Evolutionary conservation across 2,329 filamentous ascomycete genomes (phyloP), one percentile per base, ranked within the genome.

Genomic region (Ceratocystis huliohia): DNA sequence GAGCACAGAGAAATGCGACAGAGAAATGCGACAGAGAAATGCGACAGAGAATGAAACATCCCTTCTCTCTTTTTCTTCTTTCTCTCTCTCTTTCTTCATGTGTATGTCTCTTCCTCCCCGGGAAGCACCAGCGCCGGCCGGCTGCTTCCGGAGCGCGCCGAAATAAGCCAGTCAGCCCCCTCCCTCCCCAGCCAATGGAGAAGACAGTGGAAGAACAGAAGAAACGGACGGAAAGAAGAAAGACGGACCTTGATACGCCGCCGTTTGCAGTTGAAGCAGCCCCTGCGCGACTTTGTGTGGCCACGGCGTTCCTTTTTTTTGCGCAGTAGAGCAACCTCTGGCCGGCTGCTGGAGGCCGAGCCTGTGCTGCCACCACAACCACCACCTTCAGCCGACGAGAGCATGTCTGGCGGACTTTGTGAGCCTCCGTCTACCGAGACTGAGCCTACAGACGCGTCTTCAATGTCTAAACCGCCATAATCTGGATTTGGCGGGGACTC

Each of bases 251-350:
- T 88, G 73, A 88, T 87, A 67, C 84, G 81, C 50, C 85, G 76
- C 66, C 81, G 78, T 74, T 88, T 88, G 76, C 85, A 88, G 72
- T 86, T 86, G 73, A 81, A 87, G 74, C 85, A 88, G 7, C 85
- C 85, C 17, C 81, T 77, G 28, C 85, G 79, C 63, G 83, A 86
- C 73, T 88, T 88, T 10, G 83, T 87, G 69, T 88, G 85, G 0
- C 85, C 84, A 69, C 83, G 79, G 66, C 85, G 76, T 72, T 83
- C 82, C 61, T 67, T 67, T 59, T 67, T 67, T 8, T 41, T 41
- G 17, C 66, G 63, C 20, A 67, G 61, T 13, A 64, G 37, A 15
- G 61, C 22, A 28, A 64, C 30, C 30, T 50, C 61, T 10, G 61
- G 65, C 25, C 13, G 37, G 30, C 61, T 41, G 50, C 65, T 63